phyloP scores from a whole-genome alignment of 169 alveolate species.

The Plasmodium vinckei region DNA sequence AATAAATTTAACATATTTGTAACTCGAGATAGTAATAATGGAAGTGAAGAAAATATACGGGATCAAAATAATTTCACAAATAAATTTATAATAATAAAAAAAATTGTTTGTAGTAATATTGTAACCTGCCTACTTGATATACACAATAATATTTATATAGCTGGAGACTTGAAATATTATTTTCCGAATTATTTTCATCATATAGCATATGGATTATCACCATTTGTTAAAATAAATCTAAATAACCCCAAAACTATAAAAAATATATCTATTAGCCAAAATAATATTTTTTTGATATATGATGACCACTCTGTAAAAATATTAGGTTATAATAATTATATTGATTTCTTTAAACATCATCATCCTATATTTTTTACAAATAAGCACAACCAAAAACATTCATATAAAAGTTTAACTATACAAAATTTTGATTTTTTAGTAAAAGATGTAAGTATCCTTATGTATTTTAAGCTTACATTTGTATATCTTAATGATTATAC shows the following conservation, averaged over 20 bases:
- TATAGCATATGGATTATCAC: conserved; percentile 72
- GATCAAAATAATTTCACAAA: conserved; percentile 51
- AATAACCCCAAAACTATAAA: conserved; percentile 51
- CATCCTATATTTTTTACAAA: conserved; percentile 74
- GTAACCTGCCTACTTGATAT: conserved; percentile 65
- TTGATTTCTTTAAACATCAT: conserved; percentile 57
- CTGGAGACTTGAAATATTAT: conserved; percentile 63
- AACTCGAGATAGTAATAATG: conserved; percentile 32
- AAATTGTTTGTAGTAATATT: conserved; percentile 65
- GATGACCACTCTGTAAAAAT: conserved; percentile 54
- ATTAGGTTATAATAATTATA: conserved; percentile 71
- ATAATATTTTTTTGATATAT: conserved; percentile 66
- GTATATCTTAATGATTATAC: background rate
- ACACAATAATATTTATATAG: conserved; percentile 37
- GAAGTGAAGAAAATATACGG: conserved; percentile 27
- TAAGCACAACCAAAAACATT: conserved; percentile 52
- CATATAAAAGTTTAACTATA: conserved; percentile 37
- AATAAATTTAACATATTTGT: conserved; percentile 43
- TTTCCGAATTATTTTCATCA: conserved; percentile 69
- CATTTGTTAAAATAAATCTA: conserved; percentile 63
- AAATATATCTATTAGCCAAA: conserved; percentile 55
- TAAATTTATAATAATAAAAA: conserved; percentile 70
- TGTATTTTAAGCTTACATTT: background rate
- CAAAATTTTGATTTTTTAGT: conserved; percentile 64
- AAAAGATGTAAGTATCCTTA: conserved; percentile 47